A percentile compares a stretch with the other conserved stretches of the same genome.
phyloP scores from a whole-genome alignment of 257 asterid genomes.

The Cinchona pubescens region DNA sequence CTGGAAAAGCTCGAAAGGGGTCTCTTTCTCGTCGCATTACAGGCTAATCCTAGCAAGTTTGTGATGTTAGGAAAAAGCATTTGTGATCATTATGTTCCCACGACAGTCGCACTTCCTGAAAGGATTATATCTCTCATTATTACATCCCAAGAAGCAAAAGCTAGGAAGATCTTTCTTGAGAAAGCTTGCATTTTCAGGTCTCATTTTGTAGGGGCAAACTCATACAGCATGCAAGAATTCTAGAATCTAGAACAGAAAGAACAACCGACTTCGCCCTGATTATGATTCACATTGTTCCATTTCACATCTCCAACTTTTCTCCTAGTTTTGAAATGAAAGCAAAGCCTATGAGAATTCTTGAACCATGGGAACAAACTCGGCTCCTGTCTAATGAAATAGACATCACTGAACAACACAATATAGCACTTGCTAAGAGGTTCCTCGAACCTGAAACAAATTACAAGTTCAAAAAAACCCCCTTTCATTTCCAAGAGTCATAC shows the following conservation, averaged over 20 bases:
- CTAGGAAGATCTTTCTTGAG: background rate
- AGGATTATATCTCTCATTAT: background rate
- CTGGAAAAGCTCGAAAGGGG: background rate
- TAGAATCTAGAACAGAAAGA: background rate
- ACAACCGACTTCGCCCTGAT: too few relatives aligned
- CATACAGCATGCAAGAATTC: background rate
- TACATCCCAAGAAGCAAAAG: too few relatives aligned
- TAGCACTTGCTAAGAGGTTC: background rate
- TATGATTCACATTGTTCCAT: background rate
- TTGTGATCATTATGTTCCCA: background rate
- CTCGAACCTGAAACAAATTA: background rate
- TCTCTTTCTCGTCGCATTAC: background rate
- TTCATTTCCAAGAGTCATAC: background rate
- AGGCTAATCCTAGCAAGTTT: background rate
- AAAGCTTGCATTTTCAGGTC: background rate
- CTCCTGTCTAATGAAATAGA: background rate
- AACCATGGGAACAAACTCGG: background rate
- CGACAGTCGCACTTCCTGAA: background rate
- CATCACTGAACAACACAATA: background rate
- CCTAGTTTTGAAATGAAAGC: background rate
- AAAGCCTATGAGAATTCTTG: background rate
- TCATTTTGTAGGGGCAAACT: background rate
- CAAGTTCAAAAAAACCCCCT: background rate
- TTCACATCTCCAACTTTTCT: background rate
- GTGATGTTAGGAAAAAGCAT: background rate